A percentile compares a stretch with the other conserved stretches of the same genome.
phyloP scores from a whole-genome alignment of 768 basidiomycete species.

The Daedaleopsis nitida region DNA sequence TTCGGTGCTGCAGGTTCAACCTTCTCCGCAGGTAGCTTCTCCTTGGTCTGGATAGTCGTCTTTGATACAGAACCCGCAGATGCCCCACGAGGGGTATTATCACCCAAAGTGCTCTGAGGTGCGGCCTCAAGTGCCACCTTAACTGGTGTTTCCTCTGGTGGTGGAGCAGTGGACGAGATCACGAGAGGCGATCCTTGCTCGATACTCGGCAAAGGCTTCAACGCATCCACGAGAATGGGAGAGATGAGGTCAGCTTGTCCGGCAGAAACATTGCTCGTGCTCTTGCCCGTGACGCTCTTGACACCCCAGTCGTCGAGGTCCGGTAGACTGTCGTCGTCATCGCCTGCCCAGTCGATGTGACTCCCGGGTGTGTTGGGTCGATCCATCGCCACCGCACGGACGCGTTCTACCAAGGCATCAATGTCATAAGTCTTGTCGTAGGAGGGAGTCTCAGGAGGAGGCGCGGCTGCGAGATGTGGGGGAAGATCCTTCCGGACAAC shows the following conservation, averaged over 20 bases:
- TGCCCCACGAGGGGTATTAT: conserved; percentile 10
- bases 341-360: conserved; percentile 89
- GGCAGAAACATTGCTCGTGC: neutral
- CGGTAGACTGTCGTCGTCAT: conserved; percentile 79
- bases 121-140: neutral
- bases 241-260: conserved; percentile 44
- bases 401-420: conserved; percentile 77
- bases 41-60: neutral
- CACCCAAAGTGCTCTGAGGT: neutral
- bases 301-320: conserved; percentile 89
- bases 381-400: conserved; percentile 72
- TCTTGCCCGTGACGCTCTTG: conserved; percentile 26
- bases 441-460: conserved; percentile 34
- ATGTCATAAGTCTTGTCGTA: conserved; percentile 64
- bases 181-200: conserved; percentile 18
- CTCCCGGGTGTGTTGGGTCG: conserved; percentile 72
- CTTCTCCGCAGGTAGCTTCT: neutral
- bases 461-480: conserved; percentile 49
- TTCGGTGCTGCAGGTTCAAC: neutral
- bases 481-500: conserved; percentile 55
- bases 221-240: conserved; percentile 65
- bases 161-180: neutral
- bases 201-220: conserved; percentile 61
- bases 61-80: neutral
- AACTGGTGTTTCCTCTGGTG: neutral